Base-by-base conservation (phyloP, 352 stramenopile genomes). In the Nothophytophthora sp. region DNA sequence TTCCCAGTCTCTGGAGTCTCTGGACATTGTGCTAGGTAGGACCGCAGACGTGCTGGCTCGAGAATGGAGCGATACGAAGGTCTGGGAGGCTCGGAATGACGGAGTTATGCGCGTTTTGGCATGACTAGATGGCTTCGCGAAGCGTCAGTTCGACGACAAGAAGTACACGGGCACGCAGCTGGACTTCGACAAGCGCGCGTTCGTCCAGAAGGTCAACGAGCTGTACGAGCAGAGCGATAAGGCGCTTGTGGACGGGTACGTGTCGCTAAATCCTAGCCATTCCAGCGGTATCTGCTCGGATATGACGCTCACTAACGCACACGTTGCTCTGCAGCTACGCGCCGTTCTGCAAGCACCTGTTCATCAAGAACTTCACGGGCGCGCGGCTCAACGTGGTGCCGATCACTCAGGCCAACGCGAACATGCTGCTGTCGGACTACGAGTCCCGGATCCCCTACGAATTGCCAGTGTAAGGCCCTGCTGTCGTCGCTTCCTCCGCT, bases 281-380 rank as follows among this genome's bases (percentile, higher is more conserved):
- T n/a, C n/a, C n/a, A n/a, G n/a, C n/a, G n/a, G n/a, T n/a, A n/a
- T n/a, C n/a, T n/a, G n/a, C n/a, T n/a, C n/a, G n/a, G n/a, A n/a
- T n/a, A n/a, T n/a, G n/a, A n/a, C n/a, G n/a, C n/a, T n/a, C n/a
- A n/a, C n/a, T n/a, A n/a, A n/a, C 10, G 11, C n/a, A n/a, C n/a
- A n/a, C n/a, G n/a, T n/a, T n/a, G n/a, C n/a, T n/a, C n/a, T n/a
- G 38, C 28, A 96, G 92, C 19, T 99, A 99, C 65, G 97, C 97
- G 45, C 93, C 97, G 25, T 99, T 99, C 76, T 99, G 97, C 80
- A 99, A 99, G 82, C 97, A 99, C 74, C 47, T 99, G 25, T 99
- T 99, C 64, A 67, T 99, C 25, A 75, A 92, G 16, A 99, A 99
- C 75, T 97, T 97, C 60, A 92, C 81, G 19, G 84, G 90, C 32